Evolutionary conservation across 306 rosid genomes (phyloP).

Genomic region (Corylus avellana): DNA sequence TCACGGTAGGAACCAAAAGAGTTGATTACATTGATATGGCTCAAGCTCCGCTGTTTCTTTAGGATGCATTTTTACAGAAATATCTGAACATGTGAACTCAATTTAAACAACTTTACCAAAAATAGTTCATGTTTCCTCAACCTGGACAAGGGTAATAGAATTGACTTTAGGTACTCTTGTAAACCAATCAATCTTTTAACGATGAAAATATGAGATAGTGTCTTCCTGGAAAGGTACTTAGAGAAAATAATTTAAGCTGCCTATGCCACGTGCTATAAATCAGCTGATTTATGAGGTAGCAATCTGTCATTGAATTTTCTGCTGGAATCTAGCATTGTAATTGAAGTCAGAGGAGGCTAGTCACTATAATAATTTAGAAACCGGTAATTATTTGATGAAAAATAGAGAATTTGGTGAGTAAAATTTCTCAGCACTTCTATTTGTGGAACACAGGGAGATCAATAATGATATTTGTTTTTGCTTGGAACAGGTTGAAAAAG

Average conservation of each 20-base stretch:
- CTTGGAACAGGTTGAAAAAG: constrained; percentile 69
- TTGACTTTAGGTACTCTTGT: background rate
- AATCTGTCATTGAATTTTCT: background rate
- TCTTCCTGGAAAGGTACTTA: background rate
- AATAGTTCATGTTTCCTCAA: constrained; percentile 4
- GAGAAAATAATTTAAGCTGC: constrained; percentile 6
- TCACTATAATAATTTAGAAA: background rate
- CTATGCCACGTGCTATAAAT: background rate
- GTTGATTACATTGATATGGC: constrained; percentile 3
- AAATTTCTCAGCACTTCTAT: constrained; percentile 3
- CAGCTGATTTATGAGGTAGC: background rate
- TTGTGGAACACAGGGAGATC: background rate
- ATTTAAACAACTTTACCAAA: background rate
- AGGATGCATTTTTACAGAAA: constrained; percentile 9
- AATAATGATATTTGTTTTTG: background rate
- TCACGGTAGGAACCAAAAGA: constrained; percentile 56
- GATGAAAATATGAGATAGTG: background rate
- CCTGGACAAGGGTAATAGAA: constrained; percentile 7
- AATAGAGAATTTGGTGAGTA: constrained; percentile 1
- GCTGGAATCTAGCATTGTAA: background rate
- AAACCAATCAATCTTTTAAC: background rate
- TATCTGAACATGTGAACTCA: background rate
- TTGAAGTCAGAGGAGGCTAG: background rate
- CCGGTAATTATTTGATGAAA: constrained; percentile 8
- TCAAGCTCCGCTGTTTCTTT: background rate